Percentiles rank a stretch among this genome's conserved stretches.
These are phyloP conservation scores for Agastache rugosa DNA, from an alignment of 257 asterid species.

Conservation along the genomic window DNA sequence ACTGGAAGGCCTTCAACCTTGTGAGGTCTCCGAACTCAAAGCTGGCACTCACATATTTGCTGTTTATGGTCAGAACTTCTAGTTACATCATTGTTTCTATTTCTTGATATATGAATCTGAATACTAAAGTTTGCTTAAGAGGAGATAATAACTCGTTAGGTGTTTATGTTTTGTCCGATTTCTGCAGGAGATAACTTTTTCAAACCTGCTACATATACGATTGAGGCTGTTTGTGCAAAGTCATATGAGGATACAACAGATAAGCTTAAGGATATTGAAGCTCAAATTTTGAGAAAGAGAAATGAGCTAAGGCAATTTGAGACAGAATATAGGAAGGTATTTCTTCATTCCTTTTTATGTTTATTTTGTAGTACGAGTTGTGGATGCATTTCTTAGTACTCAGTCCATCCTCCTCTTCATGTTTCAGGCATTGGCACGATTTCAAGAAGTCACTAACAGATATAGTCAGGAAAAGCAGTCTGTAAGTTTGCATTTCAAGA, in stretches of 20 bases:
- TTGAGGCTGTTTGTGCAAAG: constrained; percentile 95
- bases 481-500: constrained; percentile 62
- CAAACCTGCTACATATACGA: constrained; percentile 84
- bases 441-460: constrained; percentile 96
- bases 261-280: constrained; percentile 85
- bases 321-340: constrained; percentile 95
- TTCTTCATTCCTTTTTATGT: constrained; percentile 1
- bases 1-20: constrained; percentile 98
- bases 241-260: constrained; percentile 88
- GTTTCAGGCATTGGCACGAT: constrained; percentile 92
- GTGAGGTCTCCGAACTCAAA: constrained; percentile 96
- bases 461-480: constrained; percentile 90
- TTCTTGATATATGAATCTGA: constrained; percentile 31
- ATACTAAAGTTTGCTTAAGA: constrained; percentile 8
- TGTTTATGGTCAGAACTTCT: constrained; percentile 85
- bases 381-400: constrained; percentile 5
- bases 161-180: constrained; percentile 34
- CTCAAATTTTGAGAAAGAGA: constrained; percentile 94
- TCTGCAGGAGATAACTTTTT: constrained; percentile 96
- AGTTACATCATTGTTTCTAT: constrained; percentile 29
- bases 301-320: constrained; percentile 95
- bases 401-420: neutral
- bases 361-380: constrained; percentile 1
- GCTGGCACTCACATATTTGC: constrained; percentile 99
- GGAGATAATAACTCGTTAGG: neutral